phyloP scores from a whole-genome alignment of 805 yeast genomes.

The Candida methanosorbosa region DNA sequence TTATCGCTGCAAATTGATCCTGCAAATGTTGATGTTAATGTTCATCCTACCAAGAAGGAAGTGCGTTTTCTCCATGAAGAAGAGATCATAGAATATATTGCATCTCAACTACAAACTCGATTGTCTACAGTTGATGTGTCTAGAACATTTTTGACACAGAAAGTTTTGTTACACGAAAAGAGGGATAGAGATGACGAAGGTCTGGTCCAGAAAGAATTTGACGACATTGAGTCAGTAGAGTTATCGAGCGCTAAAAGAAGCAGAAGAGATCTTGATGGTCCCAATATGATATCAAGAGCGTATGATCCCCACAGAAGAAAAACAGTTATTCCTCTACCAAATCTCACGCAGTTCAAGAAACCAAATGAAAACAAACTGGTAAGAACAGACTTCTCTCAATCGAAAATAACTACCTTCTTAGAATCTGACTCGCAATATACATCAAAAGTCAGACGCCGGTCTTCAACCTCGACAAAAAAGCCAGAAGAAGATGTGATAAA shows the following conservation, averaged over 20 bases:
- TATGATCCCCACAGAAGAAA: neutral
- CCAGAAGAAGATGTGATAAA: neutral
- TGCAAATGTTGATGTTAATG: constrained; percentile 76
- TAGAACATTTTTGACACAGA: constrained; percentile 61
- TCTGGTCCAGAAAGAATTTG: neutral
- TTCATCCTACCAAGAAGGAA: constrained; percentile 93
- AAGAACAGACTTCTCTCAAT: constrained; percentile 62
- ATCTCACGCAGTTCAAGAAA: constrained; percentile 20
- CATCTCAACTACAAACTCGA: constrained; percentile 36
- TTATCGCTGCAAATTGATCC: constrained; percentile 62
- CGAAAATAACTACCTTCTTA: constrained; percentile 35
- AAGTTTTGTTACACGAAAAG: constrained; percentile 34
- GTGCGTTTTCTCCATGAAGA: constrained; percentile 81
- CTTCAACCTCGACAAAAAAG: neutral
- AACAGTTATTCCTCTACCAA: neutral
- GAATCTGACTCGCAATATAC: neutral
- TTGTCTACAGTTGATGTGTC: constrained; percentile 56
- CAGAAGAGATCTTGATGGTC: too few species aligned
- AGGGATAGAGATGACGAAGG: constrained; percentile 11
- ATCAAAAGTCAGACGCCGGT: too few species aligned
- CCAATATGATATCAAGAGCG: neutral
- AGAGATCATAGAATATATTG: constrained; percentile 64
- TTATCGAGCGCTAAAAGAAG: neutral
- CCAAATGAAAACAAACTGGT: constrained; percentile 58
- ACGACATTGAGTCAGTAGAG: neutral